Evolutionary conservation across 2,329 filamentous ascomycete species (phyloP).

Genomic region (Alternaria ventricosa): DNA sequence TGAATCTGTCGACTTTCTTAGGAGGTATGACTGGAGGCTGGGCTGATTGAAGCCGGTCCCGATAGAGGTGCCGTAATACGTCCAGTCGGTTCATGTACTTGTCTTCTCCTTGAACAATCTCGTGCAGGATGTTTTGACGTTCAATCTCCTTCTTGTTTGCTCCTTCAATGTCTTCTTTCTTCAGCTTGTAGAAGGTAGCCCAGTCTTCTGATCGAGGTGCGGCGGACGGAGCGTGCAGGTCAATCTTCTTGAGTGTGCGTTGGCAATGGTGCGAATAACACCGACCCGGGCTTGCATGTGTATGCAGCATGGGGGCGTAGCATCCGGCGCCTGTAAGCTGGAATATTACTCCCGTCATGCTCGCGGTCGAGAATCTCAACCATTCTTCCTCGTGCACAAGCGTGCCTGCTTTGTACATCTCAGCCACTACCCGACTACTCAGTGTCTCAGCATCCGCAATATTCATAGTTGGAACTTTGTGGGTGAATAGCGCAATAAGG

Average conservation of each 20-base stretch:
- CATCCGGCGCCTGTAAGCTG: slow-evolving; percentile 92
- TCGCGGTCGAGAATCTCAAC: slow-evolving; percentile 86
- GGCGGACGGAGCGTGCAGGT: slow-evolving; percentile 75
- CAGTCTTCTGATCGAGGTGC: slow-evolving; percentile 77
- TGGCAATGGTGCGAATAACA: slow-evolving; percentile 97
- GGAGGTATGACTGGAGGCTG: slow-evolving; percentile 82
- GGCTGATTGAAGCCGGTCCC: slow-evolving; percentile 75
- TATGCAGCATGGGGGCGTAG: slow-evolving; percentile 84
- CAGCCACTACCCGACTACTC: slow-evolving; percentile 75
- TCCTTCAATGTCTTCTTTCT: slow-evolving; percentile 74
- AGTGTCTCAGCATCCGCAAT: slow-evolving; percentile 93
- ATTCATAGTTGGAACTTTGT: slow-evolving; percentile 98
- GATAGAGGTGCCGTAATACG: slow-evolving; percentile 82
- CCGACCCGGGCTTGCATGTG: slow-evolving; percentile 69
- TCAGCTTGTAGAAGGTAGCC: slow-evolving; percentile 86
- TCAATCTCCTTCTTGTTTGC: slow-evolving; percentile 87
- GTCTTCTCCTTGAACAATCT: slow-evolving; percentile 93
- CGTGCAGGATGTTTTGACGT: slow-evolving; percentile 91
- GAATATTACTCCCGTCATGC: slow-evolving; percentile 87
- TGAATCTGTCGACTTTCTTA: slow-evolving; percentile 78
- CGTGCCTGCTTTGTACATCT: slow-evolving; percentile 80
- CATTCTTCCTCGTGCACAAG: slow-evolving; percentile 93
- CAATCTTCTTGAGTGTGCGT: slow-evolving; percentile 91
- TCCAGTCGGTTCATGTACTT: slow-evolving; percentile 88
- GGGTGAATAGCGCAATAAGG: slow-evolving; percentile 85